phyloP scores from a whole-genome alignment of 768 basidiomycete genomes.

The Boletus edulis region DNA sequence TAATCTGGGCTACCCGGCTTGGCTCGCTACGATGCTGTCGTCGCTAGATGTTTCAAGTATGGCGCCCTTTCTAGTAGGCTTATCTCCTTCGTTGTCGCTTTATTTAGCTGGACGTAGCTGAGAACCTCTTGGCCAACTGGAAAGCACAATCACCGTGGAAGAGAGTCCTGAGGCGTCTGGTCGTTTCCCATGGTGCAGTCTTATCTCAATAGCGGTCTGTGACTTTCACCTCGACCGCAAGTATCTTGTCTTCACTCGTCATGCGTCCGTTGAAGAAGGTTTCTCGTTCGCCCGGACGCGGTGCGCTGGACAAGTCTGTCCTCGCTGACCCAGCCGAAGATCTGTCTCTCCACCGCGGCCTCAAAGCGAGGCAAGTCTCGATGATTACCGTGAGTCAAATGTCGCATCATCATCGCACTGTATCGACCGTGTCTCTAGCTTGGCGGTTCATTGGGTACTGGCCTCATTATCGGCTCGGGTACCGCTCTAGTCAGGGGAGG shows the following conservation, averaged over 20 bases:
- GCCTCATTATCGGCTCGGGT: constrained; percentile 57
- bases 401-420: background rate
- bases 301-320: constrained; percentile 3
- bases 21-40: background rate
- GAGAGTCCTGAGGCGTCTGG: too few species aligned
- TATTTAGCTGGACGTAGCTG: background rate
- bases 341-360: constrained; percentile 44
- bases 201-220: background rate
- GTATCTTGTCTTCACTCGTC: background rate
- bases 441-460: constrained; percentile 52
- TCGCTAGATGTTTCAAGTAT: background rate
- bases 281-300: background rate
- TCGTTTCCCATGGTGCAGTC: too few species aligned
- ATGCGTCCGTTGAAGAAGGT: background rate
- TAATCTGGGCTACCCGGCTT: background rate
- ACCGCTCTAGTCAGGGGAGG: constrained; percentile 57
- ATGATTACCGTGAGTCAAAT: constrained; percentile 48
- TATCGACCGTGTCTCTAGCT: constrained; percentile 28
- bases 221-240: background rate
- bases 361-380: constrained; percentile 52
- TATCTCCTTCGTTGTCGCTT: background rate
- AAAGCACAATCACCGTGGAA: too few species aligned
- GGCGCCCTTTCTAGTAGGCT: too few species aligned
- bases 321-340: constrained; percentile 35
- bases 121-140: background rate